Evolutionary conservation across 179 eudicot genomes (phyloP), one percentile per base, ranked within the genome.

Genomic region (Heliamphora pulchella): DNA sequence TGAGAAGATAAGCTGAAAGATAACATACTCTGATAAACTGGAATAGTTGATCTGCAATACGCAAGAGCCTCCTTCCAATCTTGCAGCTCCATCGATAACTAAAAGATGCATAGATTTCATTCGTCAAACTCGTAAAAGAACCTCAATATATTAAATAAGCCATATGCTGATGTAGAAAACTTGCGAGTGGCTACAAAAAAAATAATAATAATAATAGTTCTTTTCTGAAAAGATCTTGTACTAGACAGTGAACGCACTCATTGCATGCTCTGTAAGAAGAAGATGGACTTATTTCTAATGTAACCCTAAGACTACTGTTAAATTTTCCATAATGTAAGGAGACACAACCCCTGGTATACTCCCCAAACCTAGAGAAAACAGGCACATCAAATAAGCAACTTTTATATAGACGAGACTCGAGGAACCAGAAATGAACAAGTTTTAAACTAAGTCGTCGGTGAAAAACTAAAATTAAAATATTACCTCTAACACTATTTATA

Each of bases 81-180:
- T 67, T 86, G 85, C 78, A 91, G 87, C 87, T 95, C 97, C 97
- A 93, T 91, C 48, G 74, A 87, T 81, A 93, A 85, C 98, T 95
- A 84, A 59, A 81, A 81, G 43, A 82, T n/a, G 18, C 48, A 78
- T 22, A 39, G 71, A 47, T 41, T 71, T 55, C 48, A 80, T 44
- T 9, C 17, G 44, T 8, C 15, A 51, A 61, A 53, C 62, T 58
- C 61, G 22, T 67, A 75, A n/a, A 48, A 76, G n/a, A 51, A 50
- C 8, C 53, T 78, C 74, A n/a, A 66, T 31, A 3, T 74, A 43
- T n/a, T 31, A 70, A n/a, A 43, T 58, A 74, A 0, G 15, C 50
- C 3, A n/a, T 44, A 59, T 15, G 9, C 7, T 44, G 66, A 75
- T 39, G 78, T 31, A 58, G 39, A 58, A 1, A 4, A 20, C 48